phyloP scores from a whole-genome alignment of 2,329 filamentous ascomycete genomes.

The Cyphellophora europaea region DNA sequence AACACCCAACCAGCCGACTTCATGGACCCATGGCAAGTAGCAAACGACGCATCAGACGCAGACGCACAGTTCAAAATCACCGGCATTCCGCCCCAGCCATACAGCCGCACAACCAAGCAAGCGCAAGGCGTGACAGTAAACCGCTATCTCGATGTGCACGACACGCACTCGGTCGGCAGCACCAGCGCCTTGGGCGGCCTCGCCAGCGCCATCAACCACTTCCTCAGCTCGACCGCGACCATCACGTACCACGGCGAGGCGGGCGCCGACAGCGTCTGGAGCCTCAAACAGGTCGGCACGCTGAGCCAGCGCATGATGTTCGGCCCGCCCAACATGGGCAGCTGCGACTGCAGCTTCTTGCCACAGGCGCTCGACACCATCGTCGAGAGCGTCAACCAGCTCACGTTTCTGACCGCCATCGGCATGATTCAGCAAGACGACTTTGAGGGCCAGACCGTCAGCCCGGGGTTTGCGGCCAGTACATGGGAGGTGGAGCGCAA shows the following conservation, averaged over 20 bases:
- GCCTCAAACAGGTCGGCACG: conserved; percentile 2
- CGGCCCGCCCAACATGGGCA: conserved; percentile 1
- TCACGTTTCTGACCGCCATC: conserved; percentile 4
- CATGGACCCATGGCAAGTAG: too few relatives aligned
- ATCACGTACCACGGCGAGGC: conserved; percentile 4
- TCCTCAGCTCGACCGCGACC: conserved; percentile 3
- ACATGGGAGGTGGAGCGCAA: neutral
- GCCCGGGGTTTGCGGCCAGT: neutral
- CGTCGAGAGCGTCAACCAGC: conserved; percentile 3
- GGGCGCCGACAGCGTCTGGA: neutral
- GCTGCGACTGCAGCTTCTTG: conserved; percentile 5
- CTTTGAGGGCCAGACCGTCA: neutral
- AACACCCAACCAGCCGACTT: neutral
- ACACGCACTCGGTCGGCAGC: conserved; percentile 1
- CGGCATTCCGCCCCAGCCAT: conserved; percentile 2
- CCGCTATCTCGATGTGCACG: conserved; percentile 5
- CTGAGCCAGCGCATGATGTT: conserved; percentile 5
- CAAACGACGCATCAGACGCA: too few relatives aligned
- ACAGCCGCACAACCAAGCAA: conserved; percentile 3
- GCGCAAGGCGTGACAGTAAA: conserved; percentile 4
- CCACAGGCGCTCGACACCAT: conserved; percentile 4
- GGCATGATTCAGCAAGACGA: conserved; percentile 1
- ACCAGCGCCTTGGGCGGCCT: conserved; percentile 5
- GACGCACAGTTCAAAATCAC: too few relatives aligned
- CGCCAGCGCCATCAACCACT: conserved; percentile 3